Base-by-base conservation (phyloP, 2,329 filamentous ascomycete species). In the Salinomyces thailandicus region DNA sequence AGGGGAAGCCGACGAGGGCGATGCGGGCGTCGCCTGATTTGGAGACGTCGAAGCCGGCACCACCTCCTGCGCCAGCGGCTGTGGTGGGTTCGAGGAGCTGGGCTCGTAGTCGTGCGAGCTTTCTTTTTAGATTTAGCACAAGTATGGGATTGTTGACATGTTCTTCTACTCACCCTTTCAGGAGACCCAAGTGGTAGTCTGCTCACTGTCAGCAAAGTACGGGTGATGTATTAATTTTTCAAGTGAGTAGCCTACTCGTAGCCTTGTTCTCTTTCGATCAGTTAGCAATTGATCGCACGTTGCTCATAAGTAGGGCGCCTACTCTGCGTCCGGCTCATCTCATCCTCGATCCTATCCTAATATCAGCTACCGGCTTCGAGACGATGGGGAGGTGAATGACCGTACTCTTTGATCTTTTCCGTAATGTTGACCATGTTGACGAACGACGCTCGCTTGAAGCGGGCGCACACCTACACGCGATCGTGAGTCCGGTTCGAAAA, bases 271-370 rank as follows among this genome's bases (percentile, higher is more conserved):
- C 89, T 94, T 55, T n/a, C 54, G 44, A 42, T 28, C 26, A 31
- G 43, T 68, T 47, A 70, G 64, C 46, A 18, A 6, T 19, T 33
- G 31, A 2, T 19, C 8, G 3, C 5, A 30, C 27, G 14, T 30
- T 15, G n/a, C n/a, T n/a, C n/a, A n/a, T n/a, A n/a, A n/a, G n/a
- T 30, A 8, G 14, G 14, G 9, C n/a, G 27, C 27, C 14, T 77
- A 94, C 89, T 98, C 70, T 98, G 91, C 55, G 91, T 98, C 77
- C 77, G 89, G 62, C 77, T 80, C 91, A 98, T 98, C 81, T 98
- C 91, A 67, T 94, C 87, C 75, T 98, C 91, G 57, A 98, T 98
- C 79, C 89, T 95, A 51, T 28, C 36, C 38, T 36, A n/a, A 17
- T 20, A 41, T 51, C 38, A 49, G 38, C 18, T 30, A 28, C 34